Conservation (phyloP, 441 rosid genomes). For the Euphorbia corollata region DNA sequence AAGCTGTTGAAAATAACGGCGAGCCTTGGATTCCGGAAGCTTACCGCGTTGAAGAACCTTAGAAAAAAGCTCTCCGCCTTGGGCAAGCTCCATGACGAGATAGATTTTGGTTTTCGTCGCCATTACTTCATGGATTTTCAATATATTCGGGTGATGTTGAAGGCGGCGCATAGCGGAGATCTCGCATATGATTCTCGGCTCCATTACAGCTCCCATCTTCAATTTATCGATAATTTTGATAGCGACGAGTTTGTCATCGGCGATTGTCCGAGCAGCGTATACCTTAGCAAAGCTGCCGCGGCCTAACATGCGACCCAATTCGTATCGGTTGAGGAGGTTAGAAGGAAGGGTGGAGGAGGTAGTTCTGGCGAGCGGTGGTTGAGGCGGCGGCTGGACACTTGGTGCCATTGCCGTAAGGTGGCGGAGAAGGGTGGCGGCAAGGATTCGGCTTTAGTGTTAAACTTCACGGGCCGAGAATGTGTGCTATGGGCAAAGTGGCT, state of each 20-base stretch:
- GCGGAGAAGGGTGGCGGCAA: conserved; percentile 2
- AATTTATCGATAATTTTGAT: conserved; percentile 28
- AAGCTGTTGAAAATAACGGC: conserved; percentile 68
- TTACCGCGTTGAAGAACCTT: conserved; percentile 43
- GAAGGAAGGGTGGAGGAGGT: conserved; percentile 17
- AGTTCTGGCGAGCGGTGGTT: conserved; percentile 6
- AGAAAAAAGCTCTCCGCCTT: conserved; percentile 64
- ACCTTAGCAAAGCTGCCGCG: conserved; percentile 73
- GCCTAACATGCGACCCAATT: conserved; percentile 54
- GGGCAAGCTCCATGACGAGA: conserved; percentile 71
- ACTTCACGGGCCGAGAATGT: neutral
- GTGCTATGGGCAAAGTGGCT: neutral
- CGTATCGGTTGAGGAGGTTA: conserved; percentile 55
- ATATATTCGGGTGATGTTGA: conserved; percentile 64
- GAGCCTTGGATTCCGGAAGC: conserved; percentile 42
- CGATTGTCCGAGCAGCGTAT: conserved; percentile 40
- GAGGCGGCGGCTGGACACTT: conserved; percentile 12
- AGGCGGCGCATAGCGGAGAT: conserved; percentile 77
- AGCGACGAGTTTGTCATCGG: conserved; percentile 33
- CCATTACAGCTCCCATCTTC: conserved; percentile 43
- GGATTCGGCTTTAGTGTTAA: no score
- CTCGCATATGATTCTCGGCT: conserved; percentile 54
- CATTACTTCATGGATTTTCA: conserved; percentile 83
- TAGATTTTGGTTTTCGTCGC: conserved; percentile 73
- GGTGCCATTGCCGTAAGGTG: conserved; percentile 20